Evolutionary conservation across 129 eudicot species (phyloP).

Genomic region (Heracleum sosnowskyi): DNA sequence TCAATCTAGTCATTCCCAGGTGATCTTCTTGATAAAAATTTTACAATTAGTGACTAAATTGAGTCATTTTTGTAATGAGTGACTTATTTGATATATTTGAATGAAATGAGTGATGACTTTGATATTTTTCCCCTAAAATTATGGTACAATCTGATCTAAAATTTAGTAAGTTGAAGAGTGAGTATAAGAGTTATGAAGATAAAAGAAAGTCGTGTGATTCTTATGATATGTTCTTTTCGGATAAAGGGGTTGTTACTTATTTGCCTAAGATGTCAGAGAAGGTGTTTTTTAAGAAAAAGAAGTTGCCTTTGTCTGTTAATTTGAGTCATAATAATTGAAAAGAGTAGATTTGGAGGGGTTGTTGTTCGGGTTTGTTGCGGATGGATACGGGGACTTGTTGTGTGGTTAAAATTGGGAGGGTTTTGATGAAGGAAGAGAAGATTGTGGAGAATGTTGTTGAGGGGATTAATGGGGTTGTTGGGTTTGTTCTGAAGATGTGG

Average conservation of each 20-base stretch:
- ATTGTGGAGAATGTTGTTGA: constrained; percentile 62
- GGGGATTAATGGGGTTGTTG: constrained; percentile 44
- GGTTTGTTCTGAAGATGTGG: constrained; percentile 50
- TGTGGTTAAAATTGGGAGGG: constrained; percentile 57
- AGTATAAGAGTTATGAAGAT: constrained; percentile 61
- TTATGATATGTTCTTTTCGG: constrained; percentile 77
- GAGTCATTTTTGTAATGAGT: too few species aligned
- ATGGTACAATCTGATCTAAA: too few species aligned
- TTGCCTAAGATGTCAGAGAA: constrained; percentile 64
- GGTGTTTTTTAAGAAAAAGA: constrained; percentile 62
- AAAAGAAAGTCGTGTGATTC: constrained; percentile 67
- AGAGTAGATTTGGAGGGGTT: constrained; percentile 57
- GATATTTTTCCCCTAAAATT: too few species aligned
- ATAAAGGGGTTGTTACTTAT: constrained; percentile 54
- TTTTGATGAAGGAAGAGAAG: constrained; percentile 48
- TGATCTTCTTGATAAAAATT: too few species aligned
- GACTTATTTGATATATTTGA: too few species aligned
- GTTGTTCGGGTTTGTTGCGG: constrained; percentile 41
- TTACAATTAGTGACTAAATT: too few species aligned
- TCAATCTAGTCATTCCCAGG: too few species aligned
- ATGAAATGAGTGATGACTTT: too few species aligned
- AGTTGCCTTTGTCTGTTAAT: constrained; percentile 67
- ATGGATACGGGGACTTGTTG: constrained; percentile 68
- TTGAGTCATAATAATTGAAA: constrained; percentile 61
- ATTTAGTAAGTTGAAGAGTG: constrained; percentile 54